Evolutionary conservation across 495 filamentous ascomycete species (phyloP), one percentile per base, ranked within the genome.

Genomic region (Penicillium canariense): DNA sequence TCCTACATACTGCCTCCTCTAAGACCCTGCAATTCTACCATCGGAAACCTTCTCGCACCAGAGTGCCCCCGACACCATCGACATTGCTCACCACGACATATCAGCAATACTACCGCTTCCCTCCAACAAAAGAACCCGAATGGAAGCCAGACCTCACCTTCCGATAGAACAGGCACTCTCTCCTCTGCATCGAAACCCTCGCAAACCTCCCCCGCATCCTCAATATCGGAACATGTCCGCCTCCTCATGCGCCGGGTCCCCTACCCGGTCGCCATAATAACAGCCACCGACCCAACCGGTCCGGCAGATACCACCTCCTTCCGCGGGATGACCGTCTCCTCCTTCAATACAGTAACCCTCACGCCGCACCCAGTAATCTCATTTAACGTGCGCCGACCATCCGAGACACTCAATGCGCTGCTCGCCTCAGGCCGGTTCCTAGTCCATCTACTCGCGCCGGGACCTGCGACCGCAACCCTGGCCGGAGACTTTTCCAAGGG

Each of bases 251-350:
- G 88, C 48, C 75, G 75, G 36, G 76, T 91, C 17, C 80, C 87
- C 1, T 84, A 89, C 69, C 80, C 88, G 11, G 88, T 90, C 53
- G 87, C 87, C 40, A 82, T 91, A 65, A 81, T 89, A 60, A 91
- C 86, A 28, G 57, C 68, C 55, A 73, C 68, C 48, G 68, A 69
- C 7, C 81, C 66, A 34, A 43, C 52, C 46, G 62, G 60, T 18
- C 47, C 48, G 15, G 25, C 55, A 36, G 52, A 66, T 26, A 55
- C 61, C 46, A 58, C 59, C 12, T 62, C 66, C 28, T 68, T 72
- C 48, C 75, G 79, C 22, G 90, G 83, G 48, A 87, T 94, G 77
- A 91, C 89, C 22, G 84, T 93, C 58, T 95, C 90, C 17, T 91
- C 88, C 11, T 87, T 96, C 74, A 91, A 81, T 17, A 89, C 88